Evolutionary conservation across 805 yeast species (phyloP), one percentile per base, ranked within the genome.

Genomic region (Schizosaccharomyces osmophilus): DNA sequence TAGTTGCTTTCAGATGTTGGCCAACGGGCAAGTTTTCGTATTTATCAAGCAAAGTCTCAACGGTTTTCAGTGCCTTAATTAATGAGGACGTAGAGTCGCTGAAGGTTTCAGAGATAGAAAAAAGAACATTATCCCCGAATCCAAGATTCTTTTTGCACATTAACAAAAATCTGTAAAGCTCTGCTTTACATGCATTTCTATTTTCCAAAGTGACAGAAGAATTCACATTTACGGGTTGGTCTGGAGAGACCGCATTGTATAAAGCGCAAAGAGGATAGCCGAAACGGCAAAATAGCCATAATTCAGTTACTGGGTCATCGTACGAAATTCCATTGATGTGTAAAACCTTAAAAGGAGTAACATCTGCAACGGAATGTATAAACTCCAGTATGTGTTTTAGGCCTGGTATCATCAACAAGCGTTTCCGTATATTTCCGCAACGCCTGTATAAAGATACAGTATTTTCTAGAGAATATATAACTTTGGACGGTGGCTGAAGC

Each of bases 191-290:
- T 60, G 84, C 60, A 59, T 61, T 54, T 15, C 48, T 24, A 5
- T 24, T 26, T 29, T 41, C 42, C n/a, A 55, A 60, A 22, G 57
- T 26, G 17, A 26, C 32, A 31, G 45, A 45, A 62, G 78, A 76
- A 54, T 75, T 70, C 51, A 73, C 71, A 48, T 77, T 77, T 1
- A 83, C 82, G 62, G 76, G 77, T n/a, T 32, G 32, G 22, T 24
- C 22, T 9, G 31, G 60, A 9, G 61, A 31, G 24, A 87, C 77
- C 15, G 81, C 75, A 72, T 93, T 90, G 75, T 84, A 87, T 6
- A 90, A 74, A 54, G 87, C 79, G 71, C 97, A 89, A 54, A 93
- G 74, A 3, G 97, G 95, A 1, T 94, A 83, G 11, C 97, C 98
- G 68, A 85, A 87, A 67, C 90, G 94, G 68, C 93, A 82, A 42